phyloP scores from a whole-genome alignment of 345 rosid genomes.

The Odontarrhena argentea region DNA sequence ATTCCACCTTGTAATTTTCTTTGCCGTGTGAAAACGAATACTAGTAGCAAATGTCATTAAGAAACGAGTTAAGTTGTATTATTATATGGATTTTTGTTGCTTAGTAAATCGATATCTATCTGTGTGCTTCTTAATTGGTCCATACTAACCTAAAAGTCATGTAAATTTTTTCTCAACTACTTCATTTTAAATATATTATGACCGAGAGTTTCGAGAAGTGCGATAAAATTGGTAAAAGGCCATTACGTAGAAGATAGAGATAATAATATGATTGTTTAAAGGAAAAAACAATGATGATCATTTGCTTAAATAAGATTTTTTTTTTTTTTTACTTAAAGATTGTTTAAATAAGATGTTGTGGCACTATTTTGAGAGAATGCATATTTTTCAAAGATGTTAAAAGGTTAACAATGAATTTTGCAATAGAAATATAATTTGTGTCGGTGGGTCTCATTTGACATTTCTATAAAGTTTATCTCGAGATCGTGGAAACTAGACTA shows the following conservation, averaged over 20 bases:
- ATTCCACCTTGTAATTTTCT: not conserved
- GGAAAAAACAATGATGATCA: too few relatives aligned
- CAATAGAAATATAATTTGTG: too few relatives aligned
- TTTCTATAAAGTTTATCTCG: too few relatives aligned
- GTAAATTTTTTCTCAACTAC: not conserved
- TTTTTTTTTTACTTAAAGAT: too few relatives aligned
- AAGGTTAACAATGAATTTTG: too few relatives aligned
- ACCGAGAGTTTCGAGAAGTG: not conserved
- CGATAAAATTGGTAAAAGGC: not conserved
- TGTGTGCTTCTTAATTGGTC: constrained; percentile 2
- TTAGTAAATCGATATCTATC: not conserved
- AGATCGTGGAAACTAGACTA: too few relatives aligned
- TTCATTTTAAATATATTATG: constrained; percentile 10
- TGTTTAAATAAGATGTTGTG: too few relatives aligned
- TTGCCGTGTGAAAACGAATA: not conserved
- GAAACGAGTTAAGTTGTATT: not conserved
- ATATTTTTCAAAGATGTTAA: too few relatives aligned
- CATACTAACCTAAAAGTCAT: constrained; percentile 14
- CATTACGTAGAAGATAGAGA: not conserved
- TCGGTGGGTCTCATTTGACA: too few relatives aligned
- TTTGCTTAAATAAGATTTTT: too few relatives aligned
- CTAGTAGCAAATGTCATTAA: not conserved
- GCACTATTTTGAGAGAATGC: too few relatives aligned
- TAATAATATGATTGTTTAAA: too few relatives aligned
- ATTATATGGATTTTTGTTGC: not conserved